phyloP scores from a whole-genome alignment of 2,329 filamentous ascomycete genomes.

The Fusarium virguliforme region DNA sequence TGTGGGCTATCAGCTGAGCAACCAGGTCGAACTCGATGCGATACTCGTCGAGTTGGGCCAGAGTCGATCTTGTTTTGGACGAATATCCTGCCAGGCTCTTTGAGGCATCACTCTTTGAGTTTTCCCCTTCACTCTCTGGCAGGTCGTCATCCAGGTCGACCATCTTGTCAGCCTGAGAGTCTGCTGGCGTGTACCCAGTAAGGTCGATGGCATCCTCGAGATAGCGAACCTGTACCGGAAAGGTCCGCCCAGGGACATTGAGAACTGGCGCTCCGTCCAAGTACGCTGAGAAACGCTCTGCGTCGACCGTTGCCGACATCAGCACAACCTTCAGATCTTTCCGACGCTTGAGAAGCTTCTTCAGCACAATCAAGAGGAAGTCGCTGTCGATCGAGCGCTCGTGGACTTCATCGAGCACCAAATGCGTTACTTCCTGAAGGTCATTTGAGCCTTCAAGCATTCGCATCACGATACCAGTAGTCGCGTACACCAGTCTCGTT shows the following conservation, averaged over 20 bases:
- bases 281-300: slow-evolving; percentile 91
- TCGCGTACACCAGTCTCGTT: slow-evolving; percentile 92
- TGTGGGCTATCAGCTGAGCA: slow-evolving; percentile 81
- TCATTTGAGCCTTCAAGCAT: slow-evolving; percentile 95
- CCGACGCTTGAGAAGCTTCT: slow-evolving; percentile 82
- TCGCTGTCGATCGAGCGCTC: slow-evolving; percentile 97
- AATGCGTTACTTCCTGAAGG: slow-evolving; percentile 89
- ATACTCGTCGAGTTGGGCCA: slow-evolving; percentile 89
- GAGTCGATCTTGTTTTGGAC: slow-evolving; percentile 79
- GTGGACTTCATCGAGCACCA: slow-evolving; percentile 98
- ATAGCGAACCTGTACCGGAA: slow-evolving; percentile 89
- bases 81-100: slow-evolving; percentile 82
- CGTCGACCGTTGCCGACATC: slow-evolving; percentile 98
- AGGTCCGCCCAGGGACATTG: slow-evolving; percentile 93
- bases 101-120: slow-evolving; percentile 71
- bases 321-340: slow-evolving; percentile 92
- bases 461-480: slow-evolving; percentile 92
- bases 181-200: slow-evolving; percentile 78
- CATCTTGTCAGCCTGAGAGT: slow-evolving; percentile 65
- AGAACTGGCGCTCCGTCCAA: slow-evolving; percentile 88
- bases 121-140: slow-evolving; percentile 66
- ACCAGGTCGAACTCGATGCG: slow-evolving; percentile 92
- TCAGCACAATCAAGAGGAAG: slow-evolving; percentile 92
- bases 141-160: slow-evolving; percentile 76
- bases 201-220: slow-evolving; percentile 94